Evolutionary conservation across 257 asterid species (phyloP), one percentile per base, ranked within the genome.

Genomic region (Gentiana straminea): DNA sequence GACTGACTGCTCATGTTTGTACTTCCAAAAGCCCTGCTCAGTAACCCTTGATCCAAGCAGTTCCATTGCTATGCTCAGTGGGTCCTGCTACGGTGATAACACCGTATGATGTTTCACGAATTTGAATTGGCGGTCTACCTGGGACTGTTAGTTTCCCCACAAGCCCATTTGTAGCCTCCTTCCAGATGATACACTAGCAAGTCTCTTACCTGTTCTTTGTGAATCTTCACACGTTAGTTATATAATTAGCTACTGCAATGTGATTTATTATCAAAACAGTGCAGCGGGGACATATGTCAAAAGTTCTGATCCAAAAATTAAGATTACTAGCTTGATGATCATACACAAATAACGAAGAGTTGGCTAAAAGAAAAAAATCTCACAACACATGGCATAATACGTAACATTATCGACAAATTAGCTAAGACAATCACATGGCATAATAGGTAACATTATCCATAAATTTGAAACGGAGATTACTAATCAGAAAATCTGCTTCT

Each of bases 51-150:
- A 76, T 92, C 99, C 57, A 92, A 73, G 74, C 96, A 92, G 60
- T 86, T 55, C 71, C 86, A 49, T 88, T 89, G 54, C 94, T 79
- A 63, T 81, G 65, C 69, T 92, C 99, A 4, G 96, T 83, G 67
- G 99, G 78, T 54, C 99, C 99, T n/a, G 99, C 97, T 55, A 92
- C 80, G 33, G 97, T 92, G 68, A 92, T 92, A 60, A 89, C 97
- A 68, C 99, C 99, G 59, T 76, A 70, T 13, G 99, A 92, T n/a
- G 99, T 78, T 66, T 92, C 99, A 11, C 99, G 97, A 51, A 92
- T 92, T 74, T 92, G 99, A 60, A 92, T 86, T 5, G 95, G 92
- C 50, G 96, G 73, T 65, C 79, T 92, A 58, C 94, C 99, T 0
- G 94, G 91, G 65, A 68, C 62, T 13, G 76, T 59, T 63, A 82